Evolutionary conservation across 208 protist species (phyloP).

Genomic region (Acanthamoeba culbertsoni): DNA sequence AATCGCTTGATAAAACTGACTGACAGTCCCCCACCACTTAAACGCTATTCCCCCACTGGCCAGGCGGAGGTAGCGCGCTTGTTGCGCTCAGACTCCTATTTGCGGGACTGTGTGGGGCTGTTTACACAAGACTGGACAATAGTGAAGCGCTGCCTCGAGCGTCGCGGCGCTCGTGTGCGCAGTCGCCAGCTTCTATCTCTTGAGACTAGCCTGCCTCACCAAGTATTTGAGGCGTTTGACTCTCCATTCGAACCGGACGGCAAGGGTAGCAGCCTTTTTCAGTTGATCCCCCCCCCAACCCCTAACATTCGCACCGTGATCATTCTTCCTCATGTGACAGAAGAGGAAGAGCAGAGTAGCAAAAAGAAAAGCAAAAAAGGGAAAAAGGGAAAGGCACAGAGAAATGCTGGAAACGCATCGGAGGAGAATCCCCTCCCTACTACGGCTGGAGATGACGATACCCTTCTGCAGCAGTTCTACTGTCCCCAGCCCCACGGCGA

Average conservation of each 20-base stretch:
- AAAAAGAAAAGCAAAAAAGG: neutral
- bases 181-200: neutral
- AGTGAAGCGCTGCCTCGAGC: neutral
- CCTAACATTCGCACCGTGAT: neutral
- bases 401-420: neutral
- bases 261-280: too few species aligned
- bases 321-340: neutral
- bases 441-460: too few species aligned
- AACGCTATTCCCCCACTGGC: neutral
- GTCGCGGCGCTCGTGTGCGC: neutral
- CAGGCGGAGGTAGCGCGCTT: slow-evolving; percentile 7
- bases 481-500: too few species aligned
- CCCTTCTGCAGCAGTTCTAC: too few species aligned
- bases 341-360: neutral
- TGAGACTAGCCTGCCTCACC: neutral
- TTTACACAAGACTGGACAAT: slow-evolving; percentile 35
- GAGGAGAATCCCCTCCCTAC: neutral
- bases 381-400: neutral
- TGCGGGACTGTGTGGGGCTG: slow-evolving; percentile 4
- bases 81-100: neutral
- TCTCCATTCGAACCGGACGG: too few species aligned
- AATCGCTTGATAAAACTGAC: neutral
- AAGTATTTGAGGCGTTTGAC: neutral
- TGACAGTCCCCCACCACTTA: neutral
- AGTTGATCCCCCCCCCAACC: neutral